phyloP scores from a whole-genome alignment of 208 protist genomes.

The Phytomonas francai region DNA sequence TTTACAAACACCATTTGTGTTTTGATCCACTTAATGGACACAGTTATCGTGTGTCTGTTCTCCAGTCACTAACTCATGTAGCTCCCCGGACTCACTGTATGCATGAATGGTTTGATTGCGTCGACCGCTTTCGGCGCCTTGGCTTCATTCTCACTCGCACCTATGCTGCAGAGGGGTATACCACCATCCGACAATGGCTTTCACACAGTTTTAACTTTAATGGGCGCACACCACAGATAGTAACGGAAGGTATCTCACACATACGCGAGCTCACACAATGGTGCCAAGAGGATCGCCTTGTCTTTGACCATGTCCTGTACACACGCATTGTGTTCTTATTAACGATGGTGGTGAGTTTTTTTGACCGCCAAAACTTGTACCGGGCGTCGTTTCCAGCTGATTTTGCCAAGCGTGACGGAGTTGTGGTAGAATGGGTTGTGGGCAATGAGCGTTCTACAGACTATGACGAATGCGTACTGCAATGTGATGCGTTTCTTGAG shows the following conservation, averaged over 20 bases:
- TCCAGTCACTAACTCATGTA: slow-evolving; percentile 57
- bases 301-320: slow-evolving; percentile 86
- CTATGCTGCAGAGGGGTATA: slow-evolving; percentile 78
- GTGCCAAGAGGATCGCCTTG: slow-evolving; percentile 70
- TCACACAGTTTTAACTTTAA: slow-evolving; percentile 40
- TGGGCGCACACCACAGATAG: slow-evolving; percentile 56
- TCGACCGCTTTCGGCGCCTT: slow-evolving; percentile 50
- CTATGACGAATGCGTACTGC: slow-evolving; percentile 80
- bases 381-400: slow-evolving; percentile 61
- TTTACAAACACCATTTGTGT: slow-evolving; percentile 63
- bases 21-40: slow-evolving; percentile 80
- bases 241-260: slow-evolving; percentile 61
- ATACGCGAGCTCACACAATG: slow-evolving; percentile 65
- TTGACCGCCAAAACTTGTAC: slow-evolving; percentile 86
- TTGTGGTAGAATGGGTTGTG: slow-evolving; percentile 85
- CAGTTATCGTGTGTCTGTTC: slow-evolving; percentile 64
- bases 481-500: slow-evolving; percentile 81
- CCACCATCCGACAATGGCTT: slow-evolving; percentile 63
- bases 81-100: slow-evolving; percentile 43
- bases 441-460: slow-evolving; percentile 59
- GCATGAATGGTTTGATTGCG: slow-evolving; percentile 78
- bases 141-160: slow-evolving; percentile 77
- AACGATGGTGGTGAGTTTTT: slow-evolving; percentile 87
- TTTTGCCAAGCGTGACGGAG: slow-evolving; percentile 78
- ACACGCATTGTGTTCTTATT: slow-evolving; percentile 78